Conservation (phyloP, 2,329 filamentous ascomycete genomes). For the Bipolaris gigantea region DNA sequence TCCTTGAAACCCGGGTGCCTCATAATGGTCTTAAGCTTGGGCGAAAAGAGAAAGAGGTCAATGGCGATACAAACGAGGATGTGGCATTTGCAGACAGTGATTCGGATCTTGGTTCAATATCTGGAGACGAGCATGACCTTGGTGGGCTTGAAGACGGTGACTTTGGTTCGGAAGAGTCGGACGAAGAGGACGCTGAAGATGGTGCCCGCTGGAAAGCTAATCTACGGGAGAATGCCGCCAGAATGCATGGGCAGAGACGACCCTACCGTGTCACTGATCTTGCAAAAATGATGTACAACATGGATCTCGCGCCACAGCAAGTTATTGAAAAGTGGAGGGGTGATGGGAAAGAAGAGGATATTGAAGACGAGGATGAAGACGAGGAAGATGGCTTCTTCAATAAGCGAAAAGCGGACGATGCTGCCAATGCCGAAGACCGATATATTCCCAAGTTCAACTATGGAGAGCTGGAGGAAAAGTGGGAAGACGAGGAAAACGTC, state of each 20-base stretch:
- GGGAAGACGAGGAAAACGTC: conserved; percentile 77
- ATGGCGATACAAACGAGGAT: conserved; percentile 59
- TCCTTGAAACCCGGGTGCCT: conserved; percentile 45
- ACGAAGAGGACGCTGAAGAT: conserved; percentile 66
- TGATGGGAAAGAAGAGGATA: conserved; percentile 56
- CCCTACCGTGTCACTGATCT: conserved; percentile 81
- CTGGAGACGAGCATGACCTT: conserved; percentile 54
- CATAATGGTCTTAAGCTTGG: conserved; percentile 40
- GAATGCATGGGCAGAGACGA: conserved; percentile 68
- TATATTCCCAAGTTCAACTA: conserved; percentile 80
- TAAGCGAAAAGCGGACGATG: conserved; percentile 55
- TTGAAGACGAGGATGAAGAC: conserved; percentile 61
- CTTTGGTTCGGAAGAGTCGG: conserved; percentile 57
- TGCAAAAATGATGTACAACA: conserved; percentile 85
- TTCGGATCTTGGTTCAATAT: conserved; percentile 90
- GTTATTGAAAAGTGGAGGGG: conserved; percentile 81
- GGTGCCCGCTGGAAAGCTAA: conserved; percentile 87
- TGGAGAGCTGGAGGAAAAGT: conserved; percentile 78
- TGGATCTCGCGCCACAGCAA: conserved; percentile 71
- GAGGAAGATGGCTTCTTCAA: conserved; percentile 68
- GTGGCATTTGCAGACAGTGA: conserved; percentile 94
- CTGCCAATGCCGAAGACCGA: conserved; percentile 67
- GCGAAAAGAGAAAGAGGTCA: conserved; percentile 34
- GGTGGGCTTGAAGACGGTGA: conserved; percentile 50
- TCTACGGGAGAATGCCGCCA: conserved; percentile 72